Base-by-base conservation (phyloP, 352 stramenopile genomes). In the Phytopythium oedochilum region DNA sequence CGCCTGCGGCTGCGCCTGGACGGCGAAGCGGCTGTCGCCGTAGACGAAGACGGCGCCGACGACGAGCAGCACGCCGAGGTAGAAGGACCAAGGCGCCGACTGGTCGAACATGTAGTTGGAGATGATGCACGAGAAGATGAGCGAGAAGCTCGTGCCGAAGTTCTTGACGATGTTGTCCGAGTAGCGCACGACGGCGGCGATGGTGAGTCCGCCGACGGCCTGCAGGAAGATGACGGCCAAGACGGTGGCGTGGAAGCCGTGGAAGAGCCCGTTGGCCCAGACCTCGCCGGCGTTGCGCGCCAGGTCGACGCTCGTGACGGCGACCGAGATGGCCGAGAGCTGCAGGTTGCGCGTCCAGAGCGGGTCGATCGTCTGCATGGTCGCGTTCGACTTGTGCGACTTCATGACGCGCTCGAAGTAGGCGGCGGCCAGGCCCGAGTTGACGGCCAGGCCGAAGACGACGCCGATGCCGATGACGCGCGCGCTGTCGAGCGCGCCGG, bases 81-180 rank as follows among this genome's bases (percentile, higher is more conserved):
- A 93, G 65, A 95, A 95, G 14, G 71, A 78, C 55, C 71, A 66
- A 18, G 79, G 61, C 4, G 83, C 79, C 20, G 71, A 80, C 67
- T 91, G 75, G 66, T 80, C 57, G 57, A 92, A 95, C 70, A 95
- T 87, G 67, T 90, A 90, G 68, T 94, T 93, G 60, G 86, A 93
- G 70, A 95, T 89, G 55, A 95, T 80, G 72, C 83, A 92, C 58
- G 81, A 92, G 32, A 95, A 78, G 59, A 95, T 79, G 53, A 95
- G 72, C 53, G 86, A 93, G 68, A 95, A 91, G 18, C 81, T 89
- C 26, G 86, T 93, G 68, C 81, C 86, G 54, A 95, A 95, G 64
- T 94, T 95, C 74, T 95, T 95, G 63, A 95, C 78, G 46, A 95
- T 83, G 60, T 95, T 95, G 80, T 95, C 86, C 56, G 86, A 93